Base-by-base conservation (phyloP, 2,329 filamentous ascomycete genomes). In the Epichloe elymi region DNA sequence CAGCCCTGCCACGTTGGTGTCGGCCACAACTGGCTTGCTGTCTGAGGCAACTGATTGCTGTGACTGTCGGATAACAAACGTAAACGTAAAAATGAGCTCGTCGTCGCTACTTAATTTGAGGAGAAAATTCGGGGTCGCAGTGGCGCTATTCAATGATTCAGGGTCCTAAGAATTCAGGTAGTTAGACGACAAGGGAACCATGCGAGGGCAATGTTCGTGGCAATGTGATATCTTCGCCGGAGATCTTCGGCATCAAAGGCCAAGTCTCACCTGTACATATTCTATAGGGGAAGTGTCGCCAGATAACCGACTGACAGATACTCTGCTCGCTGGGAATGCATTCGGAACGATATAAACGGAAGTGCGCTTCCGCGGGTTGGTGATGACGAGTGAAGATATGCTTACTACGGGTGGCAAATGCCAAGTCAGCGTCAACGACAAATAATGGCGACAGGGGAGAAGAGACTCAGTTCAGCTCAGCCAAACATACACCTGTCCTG, bases 51-150 rank as follows among this genome's bases (percentile, higher is more conserved):
- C 70, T 70, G 58, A 64, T 23, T 53, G 50, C 41, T 69, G 65
- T 20, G 74, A 58, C 63, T 83, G 73, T 61, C 80, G 73, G 57
- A 95, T 75, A 56, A 93, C 77, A 65, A 97, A 96, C 39, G 86
- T 93, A 66, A 97, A 98, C 60, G 84, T 88, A 70, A 98, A 95
- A 57, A 82, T 81, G 50, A 98, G 81, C 58, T 98, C 93, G 59
- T 97, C 93, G 59, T 95, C 89, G 69, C 90, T 93, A 59, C 75
- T 80, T 35, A 98, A 73, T 64, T 94, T 93, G 52, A 97, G 74
- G 48, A 98, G 78, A 66, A 97, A 95, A 53, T 76, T 78, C 8
- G 89, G 87, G 30, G 72, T 63, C 49, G 73, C 67, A 33, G 68
- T 65, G 36, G 68, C 57, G 46, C 67, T 65, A 42, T 68, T 65